A percentile compares a stretch with the other conserved stretches of the same genome.
These are phyloP conservation scores for Colletotrichum echinochloae DNA, from an alignment of 2,329 filamentous ascomycete species.

Conservation along the genomic window DNA sequence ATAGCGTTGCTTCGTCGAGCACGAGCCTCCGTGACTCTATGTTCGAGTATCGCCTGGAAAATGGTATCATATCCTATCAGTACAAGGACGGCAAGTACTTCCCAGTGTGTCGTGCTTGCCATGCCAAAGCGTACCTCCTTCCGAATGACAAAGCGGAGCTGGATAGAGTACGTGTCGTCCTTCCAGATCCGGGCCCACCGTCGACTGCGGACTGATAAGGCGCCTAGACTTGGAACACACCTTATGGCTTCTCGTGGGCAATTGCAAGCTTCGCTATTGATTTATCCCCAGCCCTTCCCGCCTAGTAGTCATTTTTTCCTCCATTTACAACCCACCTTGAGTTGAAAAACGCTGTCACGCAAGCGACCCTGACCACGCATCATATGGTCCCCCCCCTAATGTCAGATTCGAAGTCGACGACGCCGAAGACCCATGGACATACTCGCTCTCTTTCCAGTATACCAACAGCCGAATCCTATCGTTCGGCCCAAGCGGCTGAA, in stretches of 20 bases:
- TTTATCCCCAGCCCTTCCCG: slow-evolving; percentile 51
- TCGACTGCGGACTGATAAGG: background rate
- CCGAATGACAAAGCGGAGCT: slow-evolving; percentile 30
- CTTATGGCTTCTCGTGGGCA: slow-evolving; percentile 48
- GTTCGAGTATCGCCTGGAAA: slow-evolving; percentile 11
- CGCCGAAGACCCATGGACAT: slow-evolving; percentile 50
- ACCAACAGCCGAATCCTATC: slow-evolving; percentile 50
- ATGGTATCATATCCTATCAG: background rate
- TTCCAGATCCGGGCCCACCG: too few relatives aligned
- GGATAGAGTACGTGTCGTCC: slow-evolving; percentile 20
- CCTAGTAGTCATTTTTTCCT: slow-evolving; percentile 42
- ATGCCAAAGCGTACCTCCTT: slow-evolving; percentile 9
- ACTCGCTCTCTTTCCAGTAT: slow-evolving; percentile 48
- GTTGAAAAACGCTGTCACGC: background rate
- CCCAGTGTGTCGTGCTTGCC: slow-evolving; percentile 46
- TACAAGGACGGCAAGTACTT: slow-evolving; percentile 41
- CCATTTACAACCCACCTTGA: background rate
- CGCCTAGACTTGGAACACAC: slow-evolving; percentile 51
- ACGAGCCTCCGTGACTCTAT: slow-evolving; percentile 11
- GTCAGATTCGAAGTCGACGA: slow-evolving; percentile 57
- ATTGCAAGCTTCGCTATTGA: slow-evolving; percentile 50
- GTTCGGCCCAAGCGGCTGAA: slow-evolving; percentile 55
- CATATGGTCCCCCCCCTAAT: slow-evolving; percentile 55
- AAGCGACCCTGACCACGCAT: background rate
- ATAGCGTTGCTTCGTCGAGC: slow-evolving; percentile 15